Evolutionary conservation across 2,329 filamentous ascomycete genomes (phyloP), one percentile per base, ranked within the genome.

Genomic region (Paramyrothecium sp.): DNA sequence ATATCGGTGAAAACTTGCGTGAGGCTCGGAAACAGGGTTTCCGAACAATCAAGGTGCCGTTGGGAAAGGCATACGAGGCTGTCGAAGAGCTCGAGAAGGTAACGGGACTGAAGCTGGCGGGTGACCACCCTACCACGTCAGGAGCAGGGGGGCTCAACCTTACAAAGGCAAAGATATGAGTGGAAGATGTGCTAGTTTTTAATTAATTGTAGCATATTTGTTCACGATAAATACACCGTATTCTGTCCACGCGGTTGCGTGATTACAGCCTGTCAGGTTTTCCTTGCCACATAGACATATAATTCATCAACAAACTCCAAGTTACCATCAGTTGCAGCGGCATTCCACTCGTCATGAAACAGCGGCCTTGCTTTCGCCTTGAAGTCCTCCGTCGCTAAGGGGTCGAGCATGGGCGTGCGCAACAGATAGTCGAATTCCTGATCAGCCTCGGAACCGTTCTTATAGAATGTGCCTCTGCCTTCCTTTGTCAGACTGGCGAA

Each of bases 1-100:
- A 97, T 66, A 97, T 99, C 71, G 95, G 95, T 2, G 88, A 93
- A 73, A 99, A 99, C 71, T 73, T 98, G 57, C 95, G 93, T 78
- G 88, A 83, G 49, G 95, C 87, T 1, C 90, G 81, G 73, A 81
- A 81, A 52, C 77, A 87, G 21, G 94, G 94, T 0, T 88, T 98
- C 71, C 75, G 81, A 56, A 98, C 94, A 0, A 83, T 98, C 62
- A 97, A 94, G 74, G 95, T 98, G 1, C 78, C 84, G 10, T 75
- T 98, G 26, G 93, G 93, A 2, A 86, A 82, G 71, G 86, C 90
- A 1, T 89, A 85, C 69, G 87, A 93, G 70, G 93, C 94, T 0
- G 93, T 98, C 1, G 87, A 84, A 63, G 86, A 92, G 72, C 75
- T 98, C 57, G 94, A 98, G 75, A 76, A 74, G 56, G 75, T 90